Evolutionary conservation across 2,329 filamentous ascomycete species (phyloP), one percentile per base, ranked within the genome.

Genomic region (Dothistroma septosporum): DNA sequence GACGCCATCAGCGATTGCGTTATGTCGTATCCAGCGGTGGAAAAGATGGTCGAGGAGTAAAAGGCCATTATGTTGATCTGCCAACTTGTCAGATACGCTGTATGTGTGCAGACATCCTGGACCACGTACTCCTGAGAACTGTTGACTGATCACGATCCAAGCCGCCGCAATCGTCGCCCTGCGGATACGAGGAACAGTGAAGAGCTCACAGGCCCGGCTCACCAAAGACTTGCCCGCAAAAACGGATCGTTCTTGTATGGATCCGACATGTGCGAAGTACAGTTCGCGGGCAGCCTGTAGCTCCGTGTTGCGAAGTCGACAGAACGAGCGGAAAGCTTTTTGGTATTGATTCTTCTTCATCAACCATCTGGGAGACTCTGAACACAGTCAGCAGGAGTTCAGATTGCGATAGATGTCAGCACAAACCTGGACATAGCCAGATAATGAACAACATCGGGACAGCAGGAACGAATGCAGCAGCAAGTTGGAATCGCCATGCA

Each of bases 401-500:
- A 28, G 24, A n/a, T 28, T 3, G 2, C 24, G 24, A 28, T 28
- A 28, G 6, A 6, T 3, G 24, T 28, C 24, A 28, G 3, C 24
- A 28, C 24, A 28, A 28, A 28, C 24, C 24, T 28, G 24, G 24
- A 52, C 86, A 80, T 35, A 87, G 77, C 53, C 81, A 77, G 10
- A 83, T 62, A 10, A 56, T 58, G 16, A 63, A 19, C 6, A 86
- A 70, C 2, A 89, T 76, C 11, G 86, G 85, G 0, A 89, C 74
- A 0, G 86, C 85, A 0, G 87, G 86, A 35, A 88, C 82, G 55
- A 88, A 85, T 1, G 87, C 85, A 2, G 85, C 87, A 8, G 80
- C 86, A 8, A 89, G 57, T 53, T 70, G 85, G 22, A 88, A 76
- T 41, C 87, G 78, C 87, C 86, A 89, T 3, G 83, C 78, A 46